phyloP scores from a whole-genome alignment of 371 early-diverging fungal species.

The Mucor indicus region DNA sequence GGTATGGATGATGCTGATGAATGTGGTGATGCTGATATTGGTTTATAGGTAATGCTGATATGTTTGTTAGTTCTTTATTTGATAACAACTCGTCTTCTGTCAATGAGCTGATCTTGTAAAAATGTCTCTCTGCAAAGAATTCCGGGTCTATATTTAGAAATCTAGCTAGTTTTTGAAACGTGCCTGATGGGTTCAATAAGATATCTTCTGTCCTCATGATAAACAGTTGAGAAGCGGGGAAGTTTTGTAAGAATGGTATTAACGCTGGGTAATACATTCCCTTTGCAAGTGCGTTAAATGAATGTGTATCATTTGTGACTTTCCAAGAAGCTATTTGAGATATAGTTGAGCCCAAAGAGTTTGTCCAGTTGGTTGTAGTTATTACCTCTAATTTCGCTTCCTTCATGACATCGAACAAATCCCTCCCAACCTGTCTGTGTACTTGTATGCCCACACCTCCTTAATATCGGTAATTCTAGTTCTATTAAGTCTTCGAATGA shows the following conservation, averaged over 20 bases:
- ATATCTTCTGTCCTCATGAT: conserved; percentile 38
- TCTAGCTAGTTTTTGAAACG: conserved; percentile 28
- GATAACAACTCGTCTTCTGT: conserved; percentile 16
- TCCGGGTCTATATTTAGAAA: conserved; percentile 34
- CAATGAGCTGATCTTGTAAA: conserved; percentile 16
- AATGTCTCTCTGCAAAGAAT: conserved; percentile 25
- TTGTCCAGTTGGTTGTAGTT: background rate
- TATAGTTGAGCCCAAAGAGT: background rate
- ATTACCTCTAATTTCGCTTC: conserved; percentile 35
- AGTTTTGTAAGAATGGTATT: conserved; percentile 32
- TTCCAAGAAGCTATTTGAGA: conserved; percentile 14
- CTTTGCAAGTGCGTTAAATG: conserved; percentile 32
- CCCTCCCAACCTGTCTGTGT: conserved; percentile 40
- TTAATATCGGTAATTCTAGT: conserved; percentile 34
- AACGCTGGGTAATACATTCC: conserved; percentile 41
- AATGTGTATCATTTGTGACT: conserved; percentile 13
- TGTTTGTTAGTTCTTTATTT: conserved; percentile 2
- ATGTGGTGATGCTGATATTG: background rate
- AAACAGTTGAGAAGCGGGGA: conserved; percentile 38
- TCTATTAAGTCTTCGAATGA: conserved; percentile 38
- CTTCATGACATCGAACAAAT: conserved; percentile 36
- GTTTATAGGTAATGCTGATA: too few species aligned
- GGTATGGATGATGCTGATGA: background rate
- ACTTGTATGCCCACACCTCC: conserved; percentile 40
- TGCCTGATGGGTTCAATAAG: conserved; percentile 17